A percentile compares a stretch with the other conserved stretches of the same genome.
phyloP scores from a whole-genome alignment of 371 early-diverging fungal species.

The Smittium culicis region DNA sequence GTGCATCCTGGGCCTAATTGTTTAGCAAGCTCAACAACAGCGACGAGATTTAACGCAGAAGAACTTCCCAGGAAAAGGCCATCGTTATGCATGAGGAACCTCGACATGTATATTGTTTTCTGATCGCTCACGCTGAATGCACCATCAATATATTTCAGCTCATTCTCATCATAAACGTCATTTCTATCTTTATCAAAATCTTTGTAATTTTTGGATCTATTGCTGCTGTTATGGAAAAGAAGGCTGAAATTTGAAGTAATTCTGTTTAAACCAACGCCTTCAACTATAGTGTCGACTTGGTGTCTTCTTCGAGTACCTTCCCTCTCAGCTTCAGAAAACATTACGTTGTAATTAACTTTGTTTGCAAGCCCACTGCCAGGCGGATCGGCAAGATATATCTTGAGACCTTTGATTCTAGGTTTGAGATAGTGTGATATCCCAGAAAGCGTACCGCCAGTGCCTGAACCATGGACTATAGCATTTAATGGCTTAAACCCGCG shows the following conservation, averaged over 20 bases:
- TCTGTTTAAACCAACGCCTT: constrained; percentile 93
- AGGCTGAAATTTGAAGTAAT: constrained; percentile 72
- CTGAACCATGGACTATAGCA: constrained; percentile 74
- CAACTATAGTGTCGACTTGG: constrained; percentile 92
- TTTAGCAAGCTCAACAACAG: constrained; percentile 58
- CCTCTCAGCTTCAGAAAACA: constrained; percentile 75
- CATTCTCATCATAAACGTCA: background rate
- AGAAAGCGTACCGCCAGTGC: constrained; percentile 89
- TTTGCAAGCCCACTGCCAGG: constrained; percentile 83
- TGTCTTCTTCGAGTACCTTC: constrained; percentile 85
- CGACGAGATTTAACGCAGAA: constrained; percentile 84
- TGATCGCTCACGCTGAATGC: constrained; percentile 78
- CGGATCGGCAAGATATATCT: constrained; percentile 78
- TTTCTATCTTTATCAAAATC: background rate
- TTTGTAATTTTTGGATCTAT: background rate
- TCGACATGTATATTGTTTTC: constrained; percentile 82
- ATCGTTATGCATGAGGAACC: constrained; percentile 69
- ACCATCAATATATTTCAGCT: constrained; percentile 36
- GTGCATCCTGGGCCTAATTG: constrained; percentile 59
- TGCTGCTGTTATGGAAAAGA: constrained; percentile 15
- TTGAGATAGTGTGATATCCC: constrained; percentile 76
- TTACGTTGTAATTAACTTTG: constrained; percentile 74
- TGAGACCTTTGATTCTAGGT: constrained; percentile 39
- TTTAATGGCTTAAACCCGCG: constrained; percentile 14
- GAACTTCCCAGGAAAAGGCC: constrained; percentile 85